Percentiles rank a stretch among this genome's conserved stretches.
Evolutionary conservation across 495 filamentous ascomycete species (phyloP).

Genomic region (Collariella sp.): DNA sequence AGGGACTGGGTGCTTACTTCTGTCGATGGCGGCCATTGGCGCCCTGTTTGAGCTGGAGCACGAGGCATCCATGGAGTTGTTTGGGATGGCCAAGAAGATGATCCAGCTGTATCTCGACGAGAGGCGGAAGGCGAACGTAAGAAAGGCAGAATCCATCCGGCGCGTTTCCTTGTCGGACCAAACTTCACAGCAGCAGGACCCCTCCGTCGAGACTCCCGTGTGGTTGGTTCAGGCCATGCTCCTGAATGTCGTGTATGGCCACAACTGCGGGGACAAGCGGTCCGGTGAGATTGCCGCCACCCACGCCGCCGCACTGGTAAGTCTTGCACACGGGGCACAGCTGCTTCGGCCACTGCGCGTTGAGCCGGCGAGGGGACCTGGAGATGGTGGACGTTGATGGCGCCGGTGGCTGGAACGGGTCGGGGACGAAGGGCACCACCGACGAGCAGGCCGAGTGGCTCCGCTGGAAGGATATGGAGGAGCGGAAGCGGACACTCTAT

Average conservation of each 20-base stretch:
- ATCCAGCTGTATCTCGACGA: conserved; percentile 91
- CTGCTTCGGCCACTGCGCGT: conserved; percentile 50
- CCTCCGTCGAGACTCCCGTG: conserved; percentile 71
- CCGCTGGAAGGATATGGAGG: conserved; percentile 79
- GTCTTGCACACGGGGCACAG: conserved; percentile 79
- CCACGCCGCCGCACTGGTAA: conserved; percentile 84
- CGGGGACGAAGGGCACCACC: conserved; percentile 38
- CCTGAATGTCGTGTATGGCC: conserved; percentile 90
- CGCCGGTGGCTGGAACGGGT: conserved; percentile 41
- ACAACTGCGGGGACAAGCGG: conserved; percentile 87
- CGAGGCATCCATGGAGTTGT: conserved; percentile 71
- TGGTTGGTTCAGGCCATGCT: conserved; percentile 99
- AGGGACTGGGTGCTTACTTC: conserved; percentile 80
- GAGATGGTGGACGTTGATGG: conserved; percentile 43
- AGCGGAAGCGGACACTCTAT: conserved; percentile 89
- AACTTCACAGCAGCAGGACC: conserved; percentile 48
- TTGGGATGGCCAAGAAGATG: conserved; percentile 90
- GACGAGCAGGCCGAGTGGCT: conserved; percentile 81
- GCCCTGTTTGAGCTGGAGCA: conserved; percentile 88
- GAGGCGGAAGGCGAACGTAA: conserved; percentile 79
- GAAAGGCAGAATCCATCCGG: conserved; percentile 60
- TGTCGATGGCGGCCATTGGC: conserved; percentile 94
- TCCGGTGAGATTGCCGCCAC: conserved; percentile 86
- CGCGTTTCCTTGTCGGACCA: conserved; percentile 44
- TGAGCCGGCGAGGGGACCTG: conserved; percentile 29